These are phyloP conservation scores for Coemansia umbellata DNA, from an alignment of 192 early-diverging fungal genomes.

Conservation along the genomic window DNA sequence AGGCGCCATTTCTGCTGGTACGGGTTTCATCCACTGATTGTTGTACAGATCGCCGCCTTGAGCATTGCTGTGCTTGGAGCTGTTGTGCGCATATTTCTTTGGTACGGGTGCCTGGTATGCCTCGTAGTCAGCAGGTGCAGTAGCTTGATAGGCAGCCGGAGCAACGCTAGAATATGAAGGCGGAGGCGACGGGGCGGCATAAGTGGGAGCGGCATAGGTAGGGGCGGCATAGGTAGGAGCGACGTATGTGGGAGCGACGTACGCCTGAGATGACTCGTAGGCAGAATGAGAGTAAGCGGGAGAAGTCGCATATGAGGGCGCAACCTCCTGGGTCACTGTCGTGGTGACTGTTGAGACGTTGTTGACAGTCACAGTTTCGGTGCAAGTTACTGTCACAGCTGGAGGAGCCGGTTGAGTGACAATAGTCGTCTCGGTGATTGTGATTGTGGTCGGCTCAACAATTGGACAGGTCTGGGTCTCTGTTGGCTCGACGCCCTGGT, in stretches of 20 bases:
- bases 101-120: neutral
- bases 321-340: slow-evolving; percentile 6
- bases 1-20: neutral
- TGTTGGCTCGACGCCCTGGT: slow-evolving; percentile 21
- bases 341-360: neutral
- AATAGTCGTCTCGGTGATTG: slow-evolving; percentile 4
- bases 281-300: neutral
- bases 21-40: slow-evolving; percentile 3
- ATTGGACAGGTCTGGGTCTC: slow-evolving; percentile 13
- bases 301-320: slow-evolving; percentile 6
- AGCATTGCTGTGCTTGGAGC: neutral
- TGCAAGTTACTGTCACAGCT: slow-evolving; percentile 33
- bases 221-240: slow-evolving; percentile 1
- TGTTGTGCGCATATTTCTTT: no score
- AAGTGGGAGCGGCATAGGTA: neutral
- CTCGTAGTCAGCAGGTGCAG: slow-evolving; percentile 1
- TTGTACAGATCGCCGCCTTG: neutral
- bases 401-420: slow-evolving; percentile 31
- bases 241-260: neutral
- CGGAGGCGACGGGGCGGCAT: neutral
- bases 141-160: neutral
- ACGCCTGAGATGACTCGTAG: neutral
- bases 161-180: slow-evolving; percentile 4
- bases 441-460: slow-evolving; percentile 10
- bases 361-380: slow-evolving; percentile 15